Evolutionary conservation across 768 basidiomycete species (phyloP).

Genomic region (Lyophyllum decastes): DNA sequence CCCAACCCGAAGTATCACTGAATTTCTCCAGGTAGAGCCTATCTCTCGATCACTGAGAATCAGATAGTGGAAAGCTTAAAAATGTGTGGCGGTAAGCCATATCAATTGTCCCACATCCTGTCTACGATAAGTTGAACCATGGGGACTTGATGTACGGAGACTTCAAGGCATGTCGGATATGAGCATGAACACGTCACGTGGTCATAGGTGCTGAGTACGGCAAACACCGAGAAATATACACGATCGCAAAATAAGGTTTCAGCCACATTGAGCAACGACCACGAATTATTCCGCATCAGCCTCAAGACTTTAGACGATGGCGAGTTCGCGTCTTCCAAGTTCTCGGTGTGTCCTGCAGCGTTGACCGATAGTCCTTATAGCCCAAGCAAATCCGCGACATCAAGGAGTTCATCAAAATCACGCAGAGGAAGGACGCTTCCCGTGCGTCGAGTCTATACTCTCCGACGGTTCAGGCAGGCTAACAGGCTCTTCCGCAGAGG

Average conservation of each 20-base stretch:
- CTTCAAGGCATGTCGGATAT: too few relatives aligned
- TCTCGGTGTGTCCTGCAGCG: not conserved
- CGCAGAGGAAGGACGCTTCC: constrained; percentile 94
- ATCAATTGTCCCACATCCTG: too few relatives aligned
- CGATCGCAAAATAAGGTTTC: constrained; percentile 33
- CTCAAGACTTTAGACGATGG: constrained; percentile 44
- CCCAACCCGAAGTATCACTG: too few relatives aligned
- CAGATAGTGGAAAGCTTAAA: too few relatives aligned
- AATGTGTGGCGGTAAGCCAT: too few relatives aligned
- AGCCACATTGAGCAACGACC: constrained; percentile 29
- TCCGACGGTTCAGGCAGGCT: not conserved
- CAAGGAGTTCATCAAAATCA: constrained; percentile 97
- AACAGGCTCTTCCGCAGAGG: constrained; percentile 54
- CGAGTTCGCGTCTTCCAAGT: constrained; percentile 24
- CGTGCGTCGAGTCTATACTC: constrained; percentile 55
- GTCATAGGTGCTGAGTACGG: constrained; percentile 10
- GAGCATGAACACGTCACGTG: not conserved
- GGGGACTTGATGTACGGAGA: too few relatives aligned
- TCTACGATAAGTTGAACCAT: too few relatives aligned
- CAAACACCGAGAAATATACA: constrained; percentile 28
- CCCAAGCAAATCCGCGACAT: constrained; percentile 98
- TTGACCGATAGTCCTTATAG: constrained; percentile 39
- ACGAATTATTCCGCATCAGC: constrained; percentile 23
- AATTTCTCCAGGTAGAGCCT: too few relatives aligned
- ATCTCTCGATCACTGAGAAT: too few relatives aligned